Evolutionary conservation across 495 filamentous ascomycete species (phyloP).

Genomic region (Trichocladium uniseriatum): DNA sequence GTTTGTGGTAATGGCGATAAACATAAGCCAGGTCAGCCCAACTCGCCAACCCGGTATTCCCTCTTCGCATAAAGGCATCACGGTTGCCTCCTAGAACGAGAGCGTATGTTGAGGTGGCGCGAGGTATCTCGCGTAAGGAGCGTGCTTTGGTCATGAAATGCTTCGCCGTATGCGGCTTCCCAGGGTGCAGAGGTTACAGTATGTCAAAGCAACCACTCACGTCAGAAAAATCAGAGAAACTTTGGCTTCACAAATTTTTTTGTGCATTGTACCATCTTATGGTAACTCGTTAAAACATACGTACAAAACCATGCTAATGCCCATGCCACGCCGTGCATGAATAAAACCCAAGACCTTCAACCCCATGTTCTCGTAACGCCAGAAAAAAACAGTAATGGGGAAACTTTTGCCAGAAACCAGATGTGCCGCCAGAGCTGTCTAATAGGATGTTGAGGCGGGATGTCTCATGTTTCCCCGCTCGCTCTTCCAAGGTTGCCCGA

Average conservation of each 20-base stretch:
- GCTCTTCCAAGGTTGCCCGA: not conserved
- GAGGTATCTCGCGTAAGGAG: no score
- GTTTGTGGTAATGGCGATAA: no score
- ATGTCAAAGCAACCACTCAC: not conserved
- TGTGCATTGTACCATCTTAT: not conserved
- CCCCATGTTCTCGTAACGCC: not conserved
- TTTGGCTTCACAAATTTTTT: not conserved
- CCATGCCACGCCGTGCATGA: conserved; percentile 2
- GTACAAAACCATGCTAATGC: conserved; percentile 5
- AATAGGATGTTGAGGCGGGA: not conserved
- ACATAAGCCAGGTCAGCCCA: no score
- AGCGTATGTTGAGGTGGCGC: no score
- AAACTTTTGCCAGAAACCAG: not conserved
- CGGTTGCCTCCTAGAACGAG: no score
- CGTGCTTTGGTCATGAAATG: no score
- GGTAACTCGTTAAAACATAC: not conserved
- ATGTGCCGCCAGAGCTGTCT: not conserved
- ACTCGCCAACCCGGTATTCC: no score
- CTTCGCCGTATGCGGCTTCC: no score
- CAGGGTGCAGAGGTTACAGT: no score
- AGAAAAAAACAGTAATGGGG: not conserved
- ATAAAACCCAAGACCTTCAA: not conserved
- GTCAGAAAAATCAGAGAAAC: not conserved
- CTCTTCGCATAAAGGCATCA: no score
- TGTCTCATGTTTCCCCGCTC: not conserved